phyloP scores from a whole-genome alignment of 129 eudicot species.

The sunflower (Helianthus annuus) region DNA sequence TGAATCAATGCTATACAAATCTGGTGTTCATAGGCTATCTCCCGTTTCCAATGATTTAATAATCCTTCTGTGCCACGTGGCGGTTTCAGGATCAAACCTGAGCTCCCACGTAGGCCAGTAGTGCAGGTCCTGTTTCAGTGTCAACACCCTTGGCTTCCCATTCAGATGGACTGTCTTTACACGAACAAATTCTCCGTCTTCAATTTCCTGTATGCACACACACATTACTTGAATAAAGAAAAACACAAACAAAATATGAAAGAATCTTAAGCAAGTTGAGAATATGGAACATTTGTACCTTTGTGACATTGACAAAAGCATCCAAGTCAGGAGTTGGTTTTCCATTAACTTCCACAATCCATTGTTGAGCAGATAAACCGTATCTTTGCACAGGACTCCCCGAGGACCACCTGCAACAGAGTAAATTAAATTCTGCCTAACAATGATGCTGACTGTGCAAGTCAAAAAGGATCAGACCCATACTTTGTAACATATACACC shows the following conservation, averaged over 20 bases:
- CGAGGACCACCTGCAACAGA: constrained; percentile 76
- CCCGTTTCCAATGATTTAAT: constrained; percentile 55
- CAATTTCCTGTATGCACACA: constrained; percentile 54
- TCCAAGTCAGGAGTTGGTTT: constrained; percentile 44
- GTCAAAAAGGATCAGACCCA: neutral
- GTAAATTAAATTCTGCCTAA: neutral
- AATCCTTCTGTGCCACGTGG: constrained; percentile 62
- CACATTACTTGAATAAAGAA: constrained; percentile 1
- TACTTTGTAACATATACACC: constrained; percentile 92
- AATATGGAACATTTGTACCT: constrained; percentile 46
- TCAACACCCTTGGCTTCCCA: constrained; percentile 84
- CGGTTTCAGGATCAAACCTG: constrained; percentile 71
- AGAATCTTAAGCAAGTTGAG: neutral
- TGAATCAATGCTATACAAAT: neutral
- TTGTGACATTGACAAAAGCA: constrained; percentile 78
- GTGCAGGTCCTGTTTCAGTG: constrained; percentile 92
- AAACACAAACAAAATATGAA: neutral
- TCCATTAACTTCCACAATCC: too few species aligned
- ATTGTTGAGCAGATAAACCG: constrained; percentile 81
- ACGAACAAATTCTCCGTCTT: constrained; percentile 77
- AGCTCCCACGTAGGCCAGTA: constrained; percentile 98
- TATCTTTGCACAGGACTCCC: constrained; percentile 94
- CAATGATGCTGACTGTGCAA: neutral
- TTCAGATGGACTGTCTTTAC: constrained; percentile 70
- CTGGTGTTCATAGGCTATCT: constrained; percentile 12